phyloP scores from a whole-genome alignment of 2,329 filamentous ascomycete species.

The Diplocarpon rosae region DNA sequence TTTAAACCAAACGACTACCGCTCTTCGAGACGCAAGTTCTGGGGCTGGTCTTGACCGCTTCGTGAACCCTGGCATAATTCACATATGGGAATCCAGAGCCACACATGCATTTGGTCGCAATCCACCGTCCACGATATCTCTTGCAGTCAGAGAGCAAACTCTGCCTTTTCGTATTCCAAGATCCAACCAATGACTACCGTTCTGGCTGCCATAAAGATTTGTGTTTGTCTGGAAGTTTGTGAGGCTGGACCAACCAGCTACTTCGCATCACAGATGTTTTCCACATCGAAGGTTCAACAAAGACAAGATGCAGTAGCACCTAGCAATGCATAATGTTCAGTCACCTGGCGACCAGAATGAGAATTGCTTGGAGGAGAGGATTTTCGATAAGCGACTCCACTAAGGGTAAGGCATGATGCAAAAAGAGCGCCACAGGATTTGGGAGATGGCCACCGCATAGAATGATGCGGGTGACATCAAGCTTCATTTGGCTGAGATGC shows the following conservation, averaged over 20 bases:
- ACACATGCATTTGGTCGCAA: conserved; percentile 1
- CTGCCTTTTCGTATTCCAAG: conserved; percentile 6
- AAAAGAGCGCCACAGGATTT: not conserved
- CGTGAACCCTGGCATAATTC: conserved; percentile 3
- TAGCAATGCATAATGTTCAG: conserved; percentile 8
- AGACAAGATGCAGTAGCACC: conserved; percentile 15
- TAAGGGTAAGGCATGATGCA: conserved; percentile 1
- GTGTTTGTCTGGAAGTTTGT: conserved; percentile 19
- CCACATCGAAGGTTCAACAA: conserved; percentile 4
- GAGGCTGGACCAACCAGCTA: conserved; percentile 12
- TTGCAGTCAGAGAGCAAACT: conserved; percentile 17
- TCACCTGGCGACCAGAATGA: conserved; percentile 13
- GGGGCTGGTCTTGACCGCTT: conserved; percentile 10
- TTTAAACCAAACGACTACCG: conserved; percentile 14
- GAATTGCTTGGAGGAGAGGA: conserved; percentile 14
- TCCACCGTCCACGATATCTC: not conserved
- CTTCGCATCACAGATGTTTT: conserved; percentile 12
- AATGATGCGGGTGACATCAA: too few species aligned
- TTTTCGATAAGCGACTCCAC: conserved; percentile 10
- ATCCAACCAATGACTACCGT: conserved; percentile 7
- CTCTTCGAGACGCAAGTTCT: conserved; percentile 7
- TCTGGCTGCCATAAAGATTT: conserved; percentile 5
- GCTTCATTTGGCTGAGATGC: not conserved
- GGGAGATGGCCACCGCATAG: not conserved
- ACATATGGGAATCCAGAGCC: conserved; percentile 8